Evolutionary conservation across 1,284 basidiomycete species (phyloP), one percentile per base, ranked within the genome.

Genomic region (Boletellus deceptivus): DNA sequence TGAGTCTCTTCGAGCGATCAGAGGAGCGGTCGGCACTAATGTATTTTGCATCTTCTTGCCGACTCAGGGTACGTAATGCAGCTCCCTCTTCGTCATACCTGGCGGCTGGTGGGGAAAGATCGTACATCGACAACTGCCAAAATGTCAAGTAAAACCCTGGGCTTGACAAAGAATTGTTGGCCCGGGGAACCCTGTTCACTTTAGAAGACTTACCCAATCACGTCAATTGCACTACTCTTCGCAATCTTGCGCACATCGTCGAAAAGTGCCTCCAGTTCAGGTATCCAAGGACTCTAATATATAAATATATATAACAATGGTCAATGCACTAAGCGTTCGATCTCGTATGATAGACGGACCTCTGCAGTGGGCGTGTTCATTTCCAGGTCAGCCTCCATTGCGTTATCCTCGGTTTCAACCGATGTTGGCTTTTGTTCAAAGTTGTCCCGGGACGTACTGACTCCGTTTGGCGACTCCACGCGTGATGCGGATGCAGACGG

Each of bases 51-150:
- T 89, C 84, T 63, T 88, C 84, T 60, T 82, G 75, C 7, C 78
- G 78, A 59, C 80, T 84, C 27, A 86, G 69, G 5, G 75, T 69
- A 22, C 79, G 74, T 27, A 91, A 64, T n/a, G 74, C 72, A 24
- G 76, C 71, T 33, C 76, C 75, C 64, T 88, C 84, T 59, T 89
- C 87, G 41, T 88, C 82, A 51, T 91, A 91, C 58, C 77, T 80
- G 8, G 77, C 59, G 7, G 74, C 72, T 0, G 89, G 92, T 25
- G 89, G 86, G 1, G 81, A 73, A 39, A 98, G 78, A 67, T 98
- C 95, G 59, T 92, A 91, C 24, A 88, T 87, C 0, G 90, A 89
- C 48, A 98, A 69, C 66, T 96, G 93, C 95, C 95, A 98, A 72
- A 97, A 98, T 0, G 93, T 93, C 38, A 91, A 73, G 60, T 93